These are phyloP conservation scores for Boletellus dicymbophilus DNA, from an alignment of 1,284 basidiomycete genomes.

Conservation along the genomic window DNA sequence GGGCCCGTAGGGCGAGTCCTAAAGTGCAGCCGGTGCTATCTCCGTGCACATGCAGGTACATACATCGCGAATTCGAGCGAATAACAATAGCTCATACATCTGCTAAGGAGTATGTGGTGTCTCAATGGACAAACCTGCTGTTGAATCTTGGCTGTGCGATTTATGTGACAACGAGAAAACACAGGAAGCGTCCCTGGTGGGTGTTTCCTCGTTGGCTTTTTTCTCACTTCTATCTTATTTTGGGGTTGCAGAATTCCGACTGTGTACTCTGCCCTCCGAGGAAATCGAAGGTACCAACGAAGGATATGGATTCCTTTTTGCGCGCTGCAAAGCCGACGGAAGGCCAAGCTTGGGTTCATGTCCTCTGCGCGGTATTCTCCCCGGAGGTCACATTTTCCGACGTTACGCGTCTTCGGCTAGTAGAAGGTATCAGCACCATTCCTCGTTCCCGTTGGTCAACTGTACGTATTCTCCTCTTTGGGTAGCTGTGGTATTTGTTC, in stretches of 20 bases:
- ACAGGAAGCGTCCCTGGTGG: conserved; percentile 77
- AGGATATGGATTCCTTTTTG: conserved; percentile 66
- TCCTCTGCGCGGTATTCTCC: conserved; percentile 87
- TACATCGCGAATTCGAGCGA: not conserved
- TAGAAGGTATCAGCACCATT: conserved; percentile 87
- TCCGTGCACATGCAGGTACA: conserved; percentile 74
- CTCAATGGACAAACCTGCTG: conserved; percentile 55
- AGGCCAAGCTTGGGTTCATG: conserved; percentile 90
- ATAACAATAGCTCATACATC: conserved; percentile 7
- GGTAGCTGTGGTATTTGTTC: not conserved
- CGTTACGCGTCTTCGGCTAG: conserved; percentile 65
- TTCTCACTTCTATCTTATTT: conserved; percentile 6
- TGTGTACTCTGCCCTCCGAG: conserved; percentile 76
- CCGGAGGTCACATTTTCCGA: conserved; percentile 85
- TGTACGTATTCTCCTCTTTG: conserved; percentile 41
- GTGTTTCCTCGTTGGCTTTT: conserved; percentile 3
- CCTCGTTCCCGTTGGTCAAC: conserved; percentile 63
- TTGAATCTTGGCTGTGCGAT: conserved; percentile 83
- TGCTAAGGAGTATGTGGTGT: conserved; percentile 66
- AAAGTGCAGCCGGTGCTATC: conserved; percentile 77
- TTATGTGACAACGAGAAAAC: conserved; percentile 80
- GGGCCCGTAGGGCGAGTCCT: conserved; percentile 77
- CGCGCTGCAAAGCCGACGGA: conserved; percentile 93
- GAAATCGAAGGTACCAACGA: conserved; percentile 51
- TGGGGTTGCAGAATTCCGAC: conserved; percentile 55